A percentile compares a stretch with the other conserved stretches of the same genome.
Evolutionary conservation across 331 rosid species (phyloP).

Genomic region (Prunus yedoensis): DNA sequence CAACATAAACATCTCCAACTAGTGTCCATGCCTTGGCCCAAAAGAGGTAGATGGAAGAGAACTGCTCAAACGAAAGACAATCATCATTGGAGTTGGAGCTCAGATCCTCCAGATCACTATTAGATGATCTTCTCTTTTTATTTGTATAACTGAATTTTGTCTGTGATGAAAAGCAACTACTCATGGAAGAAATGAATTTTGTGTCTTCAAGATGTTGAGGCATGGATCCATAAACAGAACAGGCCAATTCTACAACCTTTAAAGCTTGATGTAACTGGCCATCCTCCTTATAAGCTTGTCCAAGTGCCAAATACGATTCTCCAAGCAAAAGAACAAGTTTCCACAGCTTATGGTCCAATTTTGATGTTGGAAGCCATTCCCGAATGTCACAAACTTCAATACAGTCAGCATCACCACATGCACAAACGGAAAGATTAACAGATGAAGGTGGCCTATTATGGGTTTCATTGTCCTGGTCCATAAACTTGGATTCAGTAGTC

Average conservation of each 20-base stretch:
- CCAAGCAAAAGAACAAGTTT: constrained; percentile 96
- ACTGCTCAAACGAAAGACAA: constrained; percentile 52
- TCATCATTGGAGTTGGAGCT: constrained; percentile 35
- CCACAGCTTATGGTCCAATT: constrained; percentile 87
- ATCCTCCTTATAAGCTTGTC: constrained; percentile 85
- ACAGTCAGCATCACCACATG: constrained; percentile 94
- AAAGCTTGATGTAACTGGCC: constrained; percentile 78
- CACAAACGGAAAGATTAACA: constrained; percentile 70
- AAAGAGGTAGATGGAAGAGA: constrained; percentile 72
- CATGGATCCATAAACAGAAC: constrained; percentile 96
- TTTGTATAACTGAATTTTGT: too few species aligned
- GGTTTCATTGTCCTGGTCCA: constrained; percentile 45
- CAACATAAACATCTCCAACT: constrained; percentile 87
- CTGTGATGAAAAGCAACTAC: too few species aligned
- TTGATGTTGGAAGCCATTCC: constrained; percentile 95
- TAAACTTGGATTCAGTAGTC: constrained; percentile 56
- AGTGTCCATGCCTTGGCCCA: constrained; percentile 97
- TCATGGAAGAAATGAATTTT: constrained; percentile 83
- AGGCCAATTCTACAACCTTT: constrained; percentile 84
- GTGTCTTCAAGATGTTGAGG: constrained; percentile 87
- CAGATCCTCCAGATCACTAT: constrained; percentile 40
- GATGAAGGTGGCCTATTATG: constrained; percentile 52
- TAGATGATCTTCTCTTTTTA: too few species aligned
- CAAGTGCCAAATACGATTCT: constrained; percentile 95
- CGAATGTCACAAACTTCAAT: constrained; percentile 95